Percentiles rank a stretch among this genome's conserved stretches.
These are phyloP conservation scores for Clathrus columnatus DNA, from an alignment of 768 basidiomycete genomes.

Conservation along the genomic window DNA sequence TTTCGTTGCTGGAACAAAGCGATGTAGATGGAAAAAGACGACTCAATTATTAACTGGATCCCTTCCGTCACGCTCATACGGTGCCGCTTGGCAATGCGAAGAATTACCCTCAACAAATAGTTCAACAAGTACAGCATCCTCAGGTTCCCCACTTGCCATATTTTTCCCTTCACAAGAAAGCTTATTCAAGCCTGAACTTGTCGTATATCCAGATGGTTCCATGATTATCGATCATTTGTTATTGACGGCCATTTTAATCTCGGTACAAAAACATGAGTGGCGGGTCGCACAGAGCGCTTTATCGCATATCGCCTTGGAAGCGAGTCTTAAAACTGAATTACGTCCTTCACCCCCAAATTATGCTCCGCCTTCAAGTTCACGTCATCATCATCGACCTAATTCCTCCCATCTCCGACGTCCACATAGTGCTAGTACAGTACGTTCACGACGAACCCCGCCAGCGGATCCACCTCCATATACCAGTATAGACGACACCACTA, in stretches of 20 bases:
- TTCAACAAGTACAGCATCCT: background rate
- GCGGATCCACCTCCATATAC: conserved; percentile 8
- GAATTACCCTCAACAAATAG: background rate
- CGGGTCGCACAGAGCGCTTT: conserved; percentile 5
- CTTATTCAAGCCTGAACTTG: conserved; percentile 5
- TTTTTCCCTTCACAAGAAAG: conserved; percentile 7
- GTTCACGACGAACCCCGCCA: background rate
- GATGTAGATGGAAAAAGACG: conserved; percentile 9
- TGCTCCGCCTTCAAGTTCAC: background rate
- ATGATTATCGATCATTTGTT: conserved; percentile 5
- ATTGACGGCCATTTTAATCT: conserved; percentile 9
- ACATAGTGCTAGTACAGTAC: background rate
- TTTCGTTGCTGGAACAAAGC: conserved; percentile 3
- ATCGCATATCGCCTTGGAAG: conserved; percentile 2
- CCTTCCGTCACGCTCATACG: background rate
- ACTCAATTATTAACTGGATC: background rate
- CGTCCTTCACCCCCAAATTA: conserved; percentile 4
- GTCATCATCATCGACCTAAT: background rate
- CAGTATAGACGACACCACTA: conserved; percentile 4
- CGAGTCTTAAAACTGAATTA: conserved; percentile 8
- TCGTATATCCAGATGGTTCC: background rate
- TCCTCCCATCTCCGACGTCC: background rate
- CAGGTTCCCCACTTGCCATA: background rate
- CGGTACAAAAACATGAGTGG: conserved; percentile 7
- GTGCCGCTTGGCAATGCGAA: background rate